Evolutionary conservation across 805 yeast genomes (phyloP).

Genomic region (Saccharomycopsis oosterbeekiorum): DNA sequence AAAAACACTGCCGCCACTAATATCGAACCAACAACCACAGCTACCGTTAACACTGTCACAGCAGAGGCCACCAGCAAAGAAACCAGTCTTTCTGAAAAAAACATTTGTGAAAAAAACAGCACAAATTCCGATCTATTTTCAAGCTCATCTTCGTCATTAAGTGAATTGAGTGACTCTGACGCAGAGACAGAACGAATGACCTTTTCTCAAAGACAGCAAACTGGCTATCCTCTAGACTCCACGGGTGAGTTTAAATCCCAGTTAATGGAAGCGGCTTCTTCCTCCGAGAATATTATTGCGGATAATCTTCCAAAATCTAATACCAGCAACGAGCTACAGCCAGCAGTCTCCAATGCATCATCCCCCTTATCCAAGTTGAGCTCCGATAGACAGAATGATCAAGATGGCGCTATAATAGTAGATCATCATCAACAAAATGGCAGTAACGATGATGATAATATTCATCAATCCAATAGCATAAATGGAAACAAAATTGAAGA

Average conservation of each 20-base stretch:
- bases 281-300: background rate
- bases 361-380: background rate
- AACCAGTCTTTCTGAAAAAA: background rate
- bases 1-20: background rate
- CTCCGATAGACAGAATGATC: background rate
- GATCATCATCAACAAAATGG: background rate
- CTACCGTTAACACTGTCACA: background rate
- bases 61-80: background rate
- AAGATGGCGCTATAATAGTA: background rate
- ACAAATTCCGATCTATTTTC: background rate
- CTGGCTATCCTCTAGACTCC: conserved; percentile 28
- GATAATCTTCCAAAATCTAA: background rate
- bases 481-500: conserved; percentile 18
- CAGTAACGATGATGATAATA: conserved; percentile 3
- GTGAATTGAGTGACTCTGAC: conserved; percentile 56
- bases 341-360: background rate
- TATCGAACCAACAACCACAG: background rate
- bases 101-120: background rate
- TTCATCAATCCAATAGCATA: conserved; percentile 8
- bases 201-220: conserved; percentile 26
- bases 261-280: conserved; percentile 15
- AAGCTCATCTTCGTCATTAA: conserved; percentile 34
- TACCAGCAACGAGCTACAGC: background rate
- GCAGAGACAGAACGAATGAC: conserved; percentile 90
- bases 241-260: conserved; percentile 26